Evolutionary conservation across 805 yeast species (phyloP), one percentile per base, ranked within the genome.

Genomic region (Hanseniaspora meyeri): DNA sequence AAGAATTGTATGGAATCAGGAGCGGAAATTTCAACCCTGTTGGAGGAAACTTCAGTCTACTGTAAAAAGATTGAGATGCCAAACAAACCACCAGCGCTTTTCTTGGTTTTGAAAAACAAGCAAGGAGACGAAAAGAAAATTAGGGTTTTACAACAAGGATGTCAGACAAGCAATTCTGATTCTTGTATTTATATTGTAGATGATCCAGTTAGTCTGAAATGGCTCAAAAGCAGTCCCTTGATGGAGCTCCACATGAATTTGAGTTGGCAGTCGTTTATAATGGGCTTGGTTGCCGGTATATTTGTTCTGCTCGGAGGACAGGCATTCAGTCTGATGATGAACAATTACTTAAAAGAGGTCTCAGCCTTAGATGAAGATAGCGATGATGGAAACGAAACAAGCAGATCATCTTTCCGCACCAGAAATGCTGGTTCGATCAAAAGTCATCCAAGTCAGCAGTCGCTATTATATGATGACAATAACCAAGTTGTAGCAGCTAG

Each of bases 261-360:
- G 39, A 89, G 93, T 6, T 74, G 80, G 53, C 74, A 82, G 19
- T 86, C 91, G 14, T 70, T 85, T 36, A 82, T 82, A 0, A 67
- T 85, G 31, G 95, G 93, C 7, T 70, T 83, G 4, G 68, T 84
- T 1, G 63, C 83, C 9, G 91, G 91, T 0, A 72, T 82, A 34
- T 60, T 82, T 65, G 1, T 58, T 70, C 1, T 59, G 70, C 9
- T 67, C 71, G 2, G 72, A 74, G 57, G 68, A 72, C 58, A 65
- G 74, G 64, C 59, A 71, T 19, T 61, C 65, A 9, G 57, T 74
- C 55, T 61, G 71, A 32, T 70, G 70, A 17, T 40, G 6, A 51
- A 29, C 8, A 51, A 37, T 10, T 51, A 51, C 27, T 12, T 16
- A 45, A 64, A 46, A n/a, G 49, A 49, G 6, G 9, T 43, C 8